phyloP scores from a whole-genome alignment of 306 rosid species.

The Medicago lupulina region DNA sequence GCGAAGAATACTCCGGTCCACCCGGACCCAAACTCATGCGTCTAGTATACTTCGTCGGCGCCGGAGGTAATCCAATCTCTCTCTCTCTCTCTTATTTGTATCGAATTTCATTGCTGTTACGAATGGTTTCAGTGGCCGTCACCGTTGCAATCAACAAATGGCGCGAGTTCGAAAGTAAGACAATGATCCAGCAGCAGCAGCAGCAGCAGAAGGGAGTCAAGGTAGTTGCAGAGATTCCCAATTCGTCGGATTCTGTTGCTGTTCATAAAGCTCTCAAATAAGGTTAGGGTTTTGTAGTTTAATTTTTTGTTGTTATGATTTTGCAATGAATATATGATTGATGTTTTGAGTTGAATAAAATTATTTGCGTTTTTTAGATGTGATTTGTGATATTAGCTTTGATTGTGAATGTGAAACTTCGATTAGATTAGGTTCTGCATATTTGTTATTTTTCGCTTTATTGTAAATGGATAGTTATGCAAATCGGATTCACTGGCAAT shows the following conservation, averaged over 20 bases:
- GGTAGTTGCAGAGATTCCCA: slow-evolving; percentile 20
- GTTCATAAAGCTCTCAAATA: slow-evolving; percentile 52
- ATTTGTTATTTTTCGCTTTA: background rate
- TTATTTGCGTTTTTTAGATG: background rate
- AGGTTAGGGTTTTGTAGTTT: slow-evolving; percentile 38
- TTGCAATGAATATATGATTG: background rate
- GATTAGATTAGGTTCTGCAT: slow-evolving; percentile 13
- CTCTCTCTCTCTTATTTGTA: background rate
- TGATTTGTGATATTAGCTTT: slow-evolving; percentile 10
- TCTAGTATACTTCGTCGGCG: slow-evolving; percentile 72
- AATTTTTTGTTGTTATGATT: background rate
- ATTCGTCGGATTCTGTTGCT: slow-evolving; percentile 47
- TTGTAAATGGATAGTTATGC: background rate
- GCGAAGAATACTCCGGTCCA: slow-evolving; percentile 86
- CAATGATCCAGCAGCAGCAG: slow-evolving; percentile 44
- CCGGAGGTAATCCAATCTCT: slow-evolving; percentile 67
- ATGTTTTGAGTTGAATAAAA: slow-evolving; percentile 13
- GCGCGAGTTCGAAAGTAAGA: slow-evolving; percentile 62
- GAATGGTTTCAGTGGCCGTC: slow-evolving; percentile 55
- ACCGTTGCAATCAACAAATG: slow-evolving; percentile 59
- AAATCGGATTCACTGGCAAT: no score
- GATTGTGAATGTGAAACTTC: slow-evolving; percentile 15
- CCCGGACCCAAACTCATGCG: slow-evolving; percentile 83
- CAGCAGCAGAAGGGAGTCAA: slow-evolving; percentile 35
- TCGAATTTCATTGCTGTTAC: background rate